A percentile compares a stretch with the other conserved stretches of the same genome.
phyloP scores from a whole-genome alignment of 345 rosid genomes.

The Rhizophora mangle region DNA sequence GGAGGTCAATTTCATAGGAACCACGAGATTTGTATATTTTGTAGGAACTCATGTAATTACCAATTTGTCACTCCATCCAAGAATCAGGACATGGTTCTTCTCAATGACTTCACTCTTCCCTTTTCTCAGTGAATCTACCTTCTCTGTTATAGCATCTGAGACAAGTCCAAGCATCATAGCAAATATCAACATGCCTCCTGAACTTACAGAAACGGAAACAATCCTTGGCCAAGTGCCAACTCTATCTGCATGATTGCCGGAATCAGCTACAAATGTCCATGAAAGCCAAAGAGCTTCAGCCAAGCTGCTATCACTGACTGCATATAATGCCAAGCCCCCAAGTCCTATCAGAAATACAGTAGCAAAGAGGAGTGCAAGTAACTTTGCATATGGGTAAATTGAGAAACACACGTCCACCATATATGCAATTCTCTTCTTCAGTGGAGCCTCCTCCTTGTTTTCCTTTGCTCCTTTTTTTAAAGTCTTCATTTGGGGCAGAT shows the following conservation, averaged over 20 bases:
- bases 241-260: slow-evolving; percentile 86
- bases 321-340: slow-evolving; percentile 82
- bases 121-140: slow-evolving; percentile 84
- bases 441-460: slow-evolving; percentile 67
- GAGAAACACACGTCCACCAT: slow-evolving; percentile 87
- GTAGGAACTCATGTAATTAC: slow-evolving; percentile 34
- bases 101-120: slow-evolving; percentile 96
- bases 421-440: slow-evolving; percentile 89
- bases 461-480: slow-evolving; percentile 42
- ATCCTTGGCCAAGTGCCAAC: slow-evolving; percentile 74
- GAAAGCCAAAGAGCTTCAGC: slow-evolving; percentile 91
- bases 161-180: slow-evolving; percentile 97
- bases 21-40: neutral
- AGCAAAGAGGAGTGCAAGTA: slow-evolving; percentile 81
- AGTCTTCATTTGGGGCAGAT: slow-evolving; percentile 56
- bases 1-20: neutral
- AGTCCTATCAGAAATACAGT: slow-evolving; percentile 73
- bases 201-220: slow-evolving; percentile 83
- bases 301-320: slow-evolving; percentile 74
- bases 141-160: slow-evolving; percentile 88
- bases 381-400: slow-evolving; percentile 83
- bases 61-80: slow-evolving; percentile 97
- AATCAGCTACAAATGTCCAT: slow-evolving; percentile 91
- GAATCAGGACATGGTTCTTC: slow-evolving; percentile 73
- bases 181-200: slow-evolving; percentile 91